These are phyloP conservation scores for Sporothrix schenckii DNA, from an alignment of 2,329 filamentous ascomycete genomes.

Conservation along the genomic window DNA sequence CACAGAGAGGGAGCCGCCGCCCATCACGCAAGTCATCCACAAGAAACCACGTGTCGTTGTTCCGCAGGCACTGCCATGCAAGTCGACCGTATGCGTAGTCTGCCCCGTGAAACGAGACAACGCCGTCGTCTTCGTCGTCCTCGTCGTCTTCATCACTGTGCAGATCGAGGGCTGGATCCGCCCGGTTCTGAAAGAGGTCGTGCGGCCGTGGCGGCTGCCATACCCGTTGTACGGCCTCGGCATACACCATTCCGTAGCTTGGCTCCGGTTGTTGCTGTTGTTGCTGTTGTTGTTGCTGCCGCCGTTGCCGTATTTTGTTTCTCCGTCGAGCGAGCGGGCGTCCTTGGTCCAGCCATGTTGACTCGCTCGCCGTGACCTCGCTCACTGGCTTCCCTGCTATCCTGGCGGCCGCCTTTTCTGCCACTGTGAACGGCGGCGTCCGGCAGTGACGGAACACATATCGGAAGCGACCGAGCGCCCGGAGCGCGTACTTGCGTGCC, in stretches of 20 bases:
- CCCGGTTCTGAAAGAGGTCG: slow-evolving; percentile 10
- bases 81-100: slow-evolving; percentile 35
- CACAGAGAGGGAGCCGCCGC: neutral
- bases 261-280: neutral
- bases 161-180: neutral
- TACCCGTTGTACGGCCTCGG: neutral
- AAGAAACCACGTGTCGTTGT: slow-evolving; percentile 26
- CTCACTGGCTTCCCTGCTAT: neutral
- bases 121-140: neutral
- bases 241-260: neutral
- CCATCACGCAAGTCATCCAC: slow-evolving; percentile 35
- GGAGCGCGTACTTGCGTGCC: slow-evolving; percentile 28
- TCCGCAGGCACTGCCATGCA: slow-evolving; percentile 31
- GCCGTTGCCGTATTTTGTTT: neutral
- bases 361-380: neutral
- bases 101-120: neutral
- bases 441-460: slow-evolving; percentile 29
- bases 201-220: neutral
- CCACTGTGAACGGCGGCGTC: slow-evolving; percentile 11
- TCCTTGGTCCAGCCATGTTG: slow-evolving; percentile 20
- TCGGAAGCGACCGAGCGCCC: slow-evolving; percentile 29
- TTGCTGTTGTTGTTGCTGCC: neutral
- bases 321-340: neutral
- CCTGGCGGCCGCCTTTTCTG: neutral
- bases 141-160: slow-evolving; percentile 5